Conservation (phyloP, 257 asterid species). For the Solanum verrucosum region DNA sequence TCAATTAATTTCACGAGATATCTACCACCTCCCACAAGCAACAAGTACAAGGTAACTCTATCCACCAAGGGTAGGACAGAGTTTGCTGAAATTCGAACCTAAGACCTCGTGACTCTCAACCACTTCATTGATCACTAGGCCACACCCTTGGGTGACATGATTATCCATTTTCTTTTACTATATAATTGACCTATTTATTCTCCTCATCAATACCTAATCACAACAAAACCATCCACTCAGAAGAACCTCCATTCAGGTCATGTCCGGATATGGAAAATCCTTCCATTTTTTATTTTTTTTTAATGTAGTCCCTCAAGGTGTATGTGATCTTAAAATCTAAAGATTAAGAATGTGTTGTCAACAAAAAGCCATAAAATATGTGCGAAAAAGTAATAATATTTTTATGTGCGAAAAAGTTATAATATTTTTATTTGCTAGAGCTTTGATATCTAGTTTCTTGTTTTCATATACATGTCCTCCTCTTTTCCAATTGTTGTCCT, state of each 20-base stretch:
- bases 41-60: background rate
- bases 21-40: background rate
- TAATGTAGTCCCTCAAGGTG: background rate
- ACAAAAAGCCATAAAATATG: background rate
- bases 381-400: background rate
- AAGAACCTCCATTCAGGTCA: background rate
- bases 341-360: background rate
- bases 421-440: background rate
- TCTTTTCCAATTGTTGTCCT: background rate
- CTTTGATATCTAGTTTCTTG: background rate
- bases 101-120: background rate
- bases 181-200: background rate
- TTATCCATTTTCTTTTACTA: background rate
- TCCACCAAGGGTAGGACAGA: background rate
- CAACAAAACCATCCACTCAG: background rate
- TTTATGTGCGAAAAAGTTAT: background rate
- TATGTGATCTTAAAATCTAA: background rate
- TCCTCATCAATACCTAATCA: background rate
- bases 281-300: background rate
- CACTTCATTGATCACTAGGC: background rate
- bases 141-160: background rate
- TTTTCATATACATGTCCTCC: background rate
- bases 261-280: background rate
- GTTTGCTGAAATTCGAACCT: background rate
- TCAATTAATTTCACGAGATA: background rate